Evolutionary conservation across 2,329 filamentous ascomycete genomes (phyloP), one percentile per base, ranked within the genome.

Genomic region (Trichoderma simmonsii): DNA sequence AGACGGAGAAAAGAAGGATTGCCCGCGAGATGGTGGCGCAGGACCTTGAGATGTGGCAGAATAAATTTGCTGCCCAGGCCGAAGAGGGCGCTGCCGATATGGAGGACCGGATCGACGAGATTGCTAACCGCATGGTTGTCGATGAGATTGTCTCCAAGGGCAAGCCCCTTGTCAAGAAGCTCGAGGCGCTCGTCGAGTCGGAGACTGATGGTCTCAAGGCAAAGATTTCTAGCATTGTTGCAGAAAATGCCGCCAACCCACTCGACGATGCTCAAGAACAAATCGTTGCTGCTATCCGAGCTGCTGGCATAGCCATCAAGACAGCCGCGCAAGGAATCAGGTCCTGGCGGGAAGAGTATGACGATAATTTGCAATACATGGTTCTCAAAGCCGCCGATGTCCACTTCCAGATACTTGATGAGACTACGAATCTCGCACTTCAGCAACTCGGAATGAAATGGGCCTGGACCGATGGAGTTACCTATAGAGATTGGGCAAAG

Each of bases 401-500:
- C 54, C 95, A 95, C 60, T 89, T 97, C 69, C 88, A 91, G 78
- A 93, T 97, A 18, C 88, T 98, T 36, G 92, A 95, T 74, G 89
- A 90, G 78, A 95, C 96, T 73, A 90, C 93, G 56, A 92, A 95
- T 77, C 86, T 97, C 43, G 93, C 94, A 6, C 86, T 98, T 39
- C 93, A 97, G 79, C 93, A 97, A 80, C 94, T 98, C 69, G 95
- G 95, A 71, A 95, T 97, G 90, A 89, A 89, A 78, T 99, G 96
- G 95, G 94, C 95, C 14, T 97, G 93, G 91, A 96, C 94, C 83
- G 94, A 98, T 72, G 94, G 94, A 36, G 89, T 99, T 73, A 97
- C 95, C 1, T 98, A 99, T 86, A 95, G 97, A 81, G 94, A 99
- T 80, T 99, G 96, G 96, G 90, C 92, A 73, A 96, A 95, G 80